These are phyloP conservation scores for Melampsora americana DNA, from an alignment of 1,284 basidiomycete species.

Conservation along the genomic window DNA sequence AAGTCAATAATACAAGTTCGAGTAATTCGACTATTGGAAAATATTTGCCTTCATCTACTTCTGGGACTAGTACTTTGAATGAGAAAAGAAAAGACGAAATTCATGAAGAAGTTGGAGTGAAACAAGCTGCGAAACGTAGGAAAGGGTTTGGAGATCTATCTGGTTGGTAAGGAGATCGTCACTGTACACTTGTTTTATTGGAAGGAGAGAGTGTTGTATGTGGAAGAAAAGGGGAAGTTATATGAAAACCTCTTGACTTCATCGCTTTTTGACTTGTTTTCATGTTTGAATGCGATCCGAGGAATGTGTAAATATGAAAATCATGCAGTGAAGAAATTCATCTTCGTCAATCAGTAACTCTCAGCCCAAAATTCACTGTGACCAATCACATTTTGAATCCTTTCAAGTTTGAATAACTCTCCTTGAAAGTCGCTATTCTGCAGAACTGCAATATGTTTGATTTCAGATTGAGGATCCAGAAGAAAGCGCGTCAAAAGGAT, in stretches of 20 bases:
- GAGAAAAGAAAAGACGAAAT: no score
- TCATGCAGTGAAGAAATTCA: neutral
- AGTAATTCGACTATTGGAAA: slow-evolving; percentile 20
- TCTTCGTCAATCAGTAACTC: neutral
- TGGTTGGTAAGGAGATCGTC: slow-evolving; percentile 10
- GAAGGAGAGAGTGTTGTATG: neutral
- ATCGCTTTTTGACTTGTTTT: neutral
- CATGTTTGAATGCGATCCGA: neutral
- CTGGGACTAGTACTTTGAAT: neutral
- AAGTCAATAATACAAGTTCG: neutral
- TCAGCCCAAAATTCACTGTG: neutral
- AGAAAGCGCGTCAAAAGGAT: no score
- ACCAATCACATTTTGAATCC: no score
- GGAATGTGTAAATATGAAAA: neutral
- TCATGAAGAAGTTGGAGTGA: slow-evolving; percentile 36
- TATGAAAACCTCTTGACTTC: neutral
- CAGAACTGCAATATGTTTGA: no score
- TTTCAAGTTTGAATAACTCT: no score
- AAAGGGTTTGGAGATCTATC: slow-evolving; percentile 41
- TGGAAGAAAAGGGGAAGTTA: neutral
- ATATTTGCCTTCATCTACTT: slow-evolving; percentile 14
- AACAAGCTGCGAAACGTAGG: slow-evolving; percentile 28
- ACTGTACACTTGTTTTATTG: neutral
- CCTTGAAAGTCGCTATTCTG: no score
- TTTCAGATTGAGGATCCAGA: no score